A percentile compares a stretch with the other conserved stretches of the same genome.
These are phyloP conservation scores for Asclepias syriaca DNA, from an alignment of 257 asterid species.

Conservation along the genomic window DNA sequence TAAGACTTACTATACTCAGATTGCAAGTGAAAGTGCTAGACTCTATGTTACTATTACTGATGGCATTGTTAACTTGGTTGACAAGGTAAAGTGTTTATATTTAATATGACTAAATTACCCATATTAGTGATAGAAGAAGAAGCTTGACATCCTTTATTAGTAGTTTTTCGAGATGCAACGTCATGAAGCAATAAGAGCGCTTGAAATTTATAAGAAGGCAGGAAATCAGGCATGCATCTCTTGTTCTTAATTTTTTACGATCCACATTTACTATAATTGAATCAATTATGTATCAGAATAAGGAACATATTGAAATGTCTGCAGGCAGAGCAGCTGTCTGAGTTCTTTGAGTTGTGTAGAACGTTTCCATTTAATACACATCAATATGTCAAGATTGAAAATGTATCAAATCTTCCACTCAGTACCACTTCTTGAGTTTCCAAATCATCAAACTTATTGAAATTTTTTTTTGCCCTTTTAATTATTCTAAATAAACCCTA, in stretches of 20 bases:
- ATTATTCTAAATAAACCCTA: slow-evolving; percentile 10
- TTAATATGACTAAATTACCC: not conserved
- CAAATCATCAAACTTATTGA: not conserved
- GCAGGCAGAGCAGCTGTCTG: slow-evolving; percentile 65
- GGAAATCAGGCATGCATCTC: slow-evolving; percentile 48
- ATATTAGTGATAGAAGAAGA: not conserved
- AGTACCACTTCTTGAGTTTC: slow-evolving; percentile 1
- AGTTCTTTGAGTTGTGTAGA: slow-evolving; percentile 75
- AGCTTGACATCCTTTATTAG: slow-evolving; percentile 17
- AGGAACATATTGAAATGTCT: slow-evolving; percentile 12
- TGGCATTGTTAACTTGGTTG: slow-evolving; percentile 72
- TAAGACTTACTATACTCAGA: slow-evolving; percentile 37
- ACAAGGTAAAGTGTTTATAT: slow-evolving; percentile 45
- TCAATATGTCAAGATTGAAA: slow-evolving; percentile 66
- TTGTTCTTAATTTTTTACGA: not conserved
- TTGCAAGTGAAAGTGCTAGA: slow-evolving; percentile 72
- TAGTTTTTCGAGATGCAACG: slow-evolving; percentile 78
- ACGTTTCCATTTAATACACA: slow-evolving; percentile 63
- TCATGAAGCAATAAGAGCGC: slow-evolving; percentile 65
- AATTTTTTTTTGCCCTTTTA: not conserved
- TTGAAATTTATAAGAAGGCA: slow-evolving; percentile 64
- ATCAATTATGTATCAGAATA: not conserved
- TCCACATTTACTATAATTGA: not conserved
- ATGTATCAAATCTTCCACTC: slow-evolving; percentile 31
- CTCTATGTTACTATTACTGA: slow-evolving; percentile 79